Base-by-base conservation (phyloP, 2,329 filamentous ascomycete species). In the Epichloe typhina region DNA sequence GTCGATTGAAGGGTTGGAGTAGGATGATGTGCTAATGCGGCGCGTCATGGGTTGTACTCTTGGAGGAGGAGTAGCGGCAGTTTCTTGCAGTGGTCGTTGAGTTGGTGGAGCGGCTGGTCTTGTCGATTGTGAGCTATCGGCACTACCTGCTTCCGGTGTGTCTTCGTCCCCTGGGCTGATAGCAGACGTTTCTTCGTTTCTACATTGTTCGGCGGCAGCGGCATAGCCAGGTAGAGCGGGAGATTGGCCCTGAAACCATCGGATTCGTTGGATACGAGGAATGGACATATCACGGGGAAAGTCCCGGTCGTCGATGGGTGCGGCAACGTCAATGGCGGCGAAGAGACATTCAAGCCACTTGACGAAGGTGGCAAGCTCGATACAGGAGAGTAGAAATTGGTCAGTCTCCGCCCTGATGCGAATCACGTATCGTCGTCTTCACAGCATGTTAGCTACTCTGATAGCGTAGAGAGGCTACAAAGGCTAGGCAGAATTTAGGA, bases 331-430 rank as follows among this genome's bases (percentile, higher is more conserved):
- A 53, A 89, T 84, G 45, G 82, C 84, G n/a, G 83, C 82, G 59
- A 83, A 85, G 9, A 87, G 68, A 3, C 72, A 72, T 59, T 87
- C 81, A 2, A 88, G 68, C 82, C 85, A 86, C 47, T 74, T 74
- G 54, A 86, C 73, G 62, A 88, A 84, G 1, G 74, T 78, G 51
- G 80, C 75, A 49, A 86, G 70, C 47, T 80, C 76, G 49, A 78
- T 69, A 55, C 83, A 83, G 2, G 82, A 82, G 7, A 89, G 67
- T 19, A 89, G 67, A 53, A 89, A 82, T 60, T 89, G 86, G 57
- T 89, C 83, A 2, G 80, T 80, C 65, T 89, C 85, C 35, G 81
- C 76, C 31, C 86, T 76, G 53, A 89, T 62, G n/a, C 85, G 80
- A 53, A 89, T 80, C 12, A 84, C 82, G 62, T 83, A 83, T 50